Base-by-base conservation (phyloP, 139 green algal species). In the Ostreobium quekettii region DNA sequence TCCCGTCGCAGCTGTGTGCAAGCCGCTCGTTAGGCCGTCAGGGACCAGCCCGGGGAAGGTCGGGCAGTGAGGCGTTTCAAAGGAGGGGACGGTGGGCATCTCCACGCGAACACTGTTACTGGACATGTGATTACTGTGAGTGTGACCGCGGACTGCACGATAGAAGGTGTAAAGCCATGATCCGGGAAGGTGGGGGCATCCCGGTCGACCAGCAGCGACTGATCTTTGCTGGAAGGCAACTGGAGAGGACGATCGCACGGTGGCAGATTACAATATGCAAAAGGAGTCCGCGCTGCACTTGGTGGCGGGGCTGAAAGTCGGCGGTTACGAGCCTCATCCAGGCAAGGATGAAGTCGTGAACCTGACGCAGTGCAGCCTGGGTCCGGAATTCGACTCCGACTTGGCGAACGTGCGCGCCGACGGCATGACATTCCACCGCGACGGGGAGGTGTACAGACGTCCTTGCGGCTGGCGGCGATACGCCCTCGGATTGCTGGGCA, bases 201-300 rank as follows among this genome's bases (percentile, higher is more conserved):
- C 87, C 87, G 0, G 85, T 85, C 26, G 87, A 92, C 75, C 87
- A 93, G 80, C 87, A 94, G 80, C 77, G 87, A 37, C 74, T 94
- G 30, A 94, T 93, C 71, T 94, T 94, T 62, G 87, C 87, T 24
- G 87, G 87, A 67, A 93, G 91, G 85, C 87, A 93, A 80, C 83
- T 93, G 46, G 85, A 92, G n/a, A 92, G 75, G 85, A 93, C 59
- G 86, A 85, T 46, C 78, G 85, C 53, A 94, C 87, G 0, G 71
- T 94, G 48, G 81, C 85, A 0, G 87, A 94, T 67, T 94, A 91
- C 78, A 91, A 87, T 81, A 87, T 92, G 67, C 80, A 88, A 24
- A 8, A 19, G 8, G 60, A 67, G 31, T 78, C 66, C 1, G 86
- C 80, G 3, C 80, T 90, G 22, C 83, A 90, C 63, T 72, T 90